Conservation (phyloP, 108 stramenopile species). For the Nannochloropsis gaditana region DNA sequence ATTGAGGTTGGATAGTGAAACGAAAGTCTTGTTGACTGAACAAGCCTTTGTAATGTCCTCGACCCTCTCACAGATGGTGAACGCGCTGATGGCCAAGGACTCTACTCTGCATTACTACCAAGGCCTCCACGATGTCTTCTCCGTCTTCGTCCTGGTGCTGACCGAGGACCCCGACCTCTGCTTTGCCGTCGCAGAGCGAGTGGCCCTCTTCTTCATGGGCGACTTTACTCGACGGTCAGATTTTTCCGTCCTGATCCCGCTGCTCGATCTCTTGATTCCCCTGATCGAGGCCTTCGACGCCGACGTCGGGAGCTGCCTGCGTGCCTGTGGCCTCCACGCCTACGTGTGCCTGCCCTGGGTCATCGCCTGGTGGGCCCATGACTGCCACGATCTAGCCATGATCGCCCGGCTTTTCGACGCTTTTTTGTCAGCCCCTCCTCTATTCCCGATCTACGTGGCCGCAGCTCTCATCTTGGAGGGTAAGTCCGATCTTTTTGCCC, state of each 20-base stretch:
- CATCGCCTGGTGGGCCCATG: conserved; percentile 9
- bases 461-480: neutral
- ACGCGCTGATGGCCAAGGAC: neutral
- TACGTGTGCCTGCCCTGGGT: conserved; percentile 9
- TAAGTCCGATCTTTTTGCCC: conserved; percentile 5
- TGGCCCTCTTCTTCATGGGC: neutral
- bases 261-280: neutral
- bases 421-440: neutral
- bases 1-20: too few species aligned
- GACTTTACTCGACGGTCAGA: conserved; percentile 3
- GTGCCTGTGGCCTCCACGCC: neutral
- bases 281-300: neutral
- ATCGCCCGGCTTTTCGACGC: neutral
- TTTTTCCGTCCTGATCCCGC: neutral
- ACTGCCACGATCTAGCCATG: neutral
- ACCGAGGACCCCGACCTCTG: neutral
- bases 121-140: neutral
- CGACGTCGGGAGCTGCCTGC: conserved; percentile 2
- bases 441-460: neutral
- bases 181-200: conserved; percentile 11
- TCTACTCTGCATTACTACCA: conserved; percentile 6
- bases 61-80: neutral
- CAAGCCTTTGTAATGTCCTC: too few species aligned
- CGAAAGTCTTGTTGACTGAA: too few species aligned
- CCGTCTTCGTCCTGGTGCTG: neutral